These are phyloP conservation scores for Prillingera fragicola DNA, from an alignment of 1,284 basidiomycete species.

Conservation along the genomic window DNA sequence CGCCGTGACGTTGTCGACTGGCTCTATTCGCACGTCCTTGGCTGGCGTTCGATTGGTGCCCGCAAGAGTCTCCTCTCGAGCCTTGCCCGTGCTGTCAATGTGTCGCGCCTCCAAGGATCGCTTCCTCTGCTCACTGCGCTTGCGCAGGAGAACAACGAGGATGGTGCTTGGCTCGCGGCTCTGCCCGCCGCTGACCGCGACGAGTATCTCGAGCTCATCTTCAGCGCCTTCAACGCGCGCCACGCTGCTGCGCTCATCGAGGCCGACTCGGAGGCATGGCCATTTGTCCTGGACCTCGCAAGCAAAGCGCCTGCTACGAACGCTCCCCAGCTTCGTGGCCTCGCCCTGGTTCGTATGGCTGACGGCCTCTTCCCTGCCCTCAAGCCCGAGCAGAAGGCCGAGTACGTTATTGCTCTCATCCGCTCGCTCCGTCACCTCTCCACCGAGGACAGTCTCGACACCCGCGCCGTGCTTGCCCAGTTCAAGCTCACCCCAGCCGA, in stretches of 20 bases:
- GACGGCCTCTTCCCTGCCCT: conserved; percentile 34
- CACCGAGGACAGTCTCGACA: conserved; percentile 25
- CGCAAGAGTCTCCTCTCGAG: conserved; percentile 59
- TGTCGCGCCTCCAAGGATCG: conserved; percentile 58
- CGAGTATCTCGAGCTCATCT: conserved; percentile 27
- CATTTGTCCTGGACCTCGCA: conserved; percentile 19
- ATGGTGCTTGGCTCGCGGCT: conserved; percentile 23
- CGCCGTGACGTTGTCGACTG: conserved; percentile 72
- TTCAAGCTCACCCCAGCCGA: conserved; percentile 23
- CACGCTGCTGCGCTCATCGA: conserved; percentile 22
- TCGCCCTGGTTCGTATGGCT: conserved; percentile 28
- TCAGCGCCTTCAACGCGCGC: conserved; percentile 17
- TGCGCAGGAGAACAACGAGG: conserved; percentile 27
- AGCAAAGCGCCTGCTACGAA: neutral
- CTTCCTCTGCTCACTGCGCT: conserved; percentile 55
- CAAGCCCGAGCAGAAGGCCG: conserved; percentile 21
- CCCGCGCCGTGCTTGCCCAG: conserved; percentile 23
- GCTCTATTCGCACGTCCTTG: conserved; percentile 72
- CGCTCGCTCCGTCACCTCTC: conserved; percentile 28
- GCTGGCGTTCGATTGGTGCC: conserved; percentile 54
- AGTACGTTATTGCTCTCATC: conserved; percentile 29
- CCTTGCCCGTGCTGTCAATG: conserved; percentile 59
- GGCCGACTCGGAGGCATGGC: conserved; percentile 21
- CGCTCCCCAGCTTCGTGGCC: conserved; percentile 12
- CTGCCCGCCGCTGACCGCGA: conserved; percentile 10